Evolutionary conservation across 2,329 filamentous ascomycete species (phyloP).

Genomic region (Trichoderma sp.): DNA sequence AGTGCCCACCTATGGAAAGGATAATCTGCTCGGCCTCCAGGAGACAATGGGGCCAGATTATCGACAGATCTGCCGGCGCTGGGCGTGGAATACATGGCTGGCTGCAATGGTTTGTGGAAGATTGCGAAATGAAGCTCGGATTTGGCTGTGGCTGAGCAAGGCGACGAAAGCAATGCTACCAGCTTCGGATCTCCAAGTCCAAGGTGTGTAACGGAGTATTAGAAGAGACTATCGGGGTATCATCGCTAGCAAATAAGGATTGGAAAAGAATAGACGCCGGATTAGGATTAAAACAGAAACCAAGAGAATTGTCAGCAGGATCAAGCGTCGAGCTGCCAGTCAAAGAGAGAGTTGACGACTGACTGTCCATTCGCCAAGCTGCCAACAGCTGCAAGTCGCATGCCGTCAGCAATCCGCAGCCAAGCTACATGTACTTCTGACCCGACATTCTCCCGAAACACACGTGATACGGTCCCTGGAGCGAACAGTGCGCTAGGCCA

Average conservation of each 20-base stretch:
- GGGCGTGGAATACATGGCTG: conserved; percentile 60
- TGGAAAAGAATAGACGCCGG: conserved; percentile 1
- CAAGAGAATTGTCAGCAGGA: neutral
- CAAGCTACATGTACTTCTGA: neutral
- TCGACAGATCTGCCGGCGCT: conserved; percentile 66
- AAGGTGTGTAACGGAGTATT: conserved; percentile 6
- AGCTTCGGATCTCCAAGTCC: conserved; percentile 19
- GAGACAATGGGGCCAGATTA: conserved; percentile 58
- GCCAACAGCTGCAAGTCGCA: conserved; percentile 4
- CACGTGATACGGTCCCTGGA: conserved; percentile 16
- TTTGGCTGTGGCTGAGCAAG: neutral
- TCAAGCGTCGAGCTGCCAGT: neutral
- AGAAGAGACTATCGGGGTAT: conserved; percentile 38
- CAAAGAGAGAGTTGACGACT: neutral
- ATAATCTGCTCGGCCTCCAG: conserved; percentile 54
- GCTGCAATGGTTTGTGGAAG: conserved; percentile 22
- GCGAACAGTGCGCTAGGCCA: neutral
- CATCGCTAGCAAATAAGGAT: conserved; percentile 43
- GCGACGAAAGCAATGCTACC: neutral
- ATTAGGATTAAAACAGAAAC: neutral
- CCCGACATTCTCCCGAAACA: conserved; percentile 3
- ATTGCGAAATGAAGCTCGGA: neutral
- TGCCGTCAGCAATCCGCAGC: neutral
- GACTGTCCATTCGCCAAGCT: neutral
- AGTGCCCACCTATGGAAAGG: conserved; percentile 58